Conservation (phyloP, 164 flowering plant genomes). For the Santalum album region DNA sequence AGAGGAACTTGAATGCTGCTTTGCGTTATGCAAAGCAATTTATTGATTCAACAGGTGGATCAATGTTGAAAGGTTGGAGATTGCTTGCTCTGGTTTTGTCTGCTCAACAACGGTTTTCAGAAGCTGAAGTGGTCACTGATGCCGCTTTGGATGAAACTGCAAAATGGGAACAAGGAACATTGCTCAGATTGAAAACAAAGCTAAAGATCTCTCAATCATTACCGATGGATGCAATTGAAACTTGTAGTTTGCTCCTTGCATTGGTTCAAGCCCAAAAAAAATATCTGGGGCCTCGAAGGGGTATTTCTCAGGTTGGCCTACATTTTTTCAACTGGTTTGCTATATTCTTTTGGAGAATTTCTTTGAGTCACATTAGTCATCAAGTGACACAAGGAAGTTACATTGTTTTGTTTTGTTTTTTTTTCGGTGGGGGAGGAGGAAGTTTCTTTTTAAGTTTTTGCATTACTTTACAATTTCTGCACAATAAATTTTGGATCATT, state of each 20-base stretch:
- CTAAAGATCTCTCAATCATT: slow-evolving; percentile 58
- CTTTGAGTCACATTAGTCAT: background rate
- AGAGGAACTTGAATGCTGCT: slow-evolving; percentile 64
- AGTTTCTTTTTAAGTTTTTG: background rate
- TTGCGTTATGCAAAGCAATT: slow-evolving; percentile 68
- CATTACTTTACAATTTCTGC: background rate
- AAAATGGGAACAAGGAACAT: slow-evolving; percentile 96
- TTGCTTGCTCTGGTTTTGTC: slow-evolving; percentile 82
- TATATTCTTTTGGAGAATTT: background rate
- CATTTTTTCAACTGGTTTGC: background rate
- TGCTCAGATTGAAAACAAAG: slow-evolving; percentile 85
- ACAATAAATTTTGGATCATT: background rate
- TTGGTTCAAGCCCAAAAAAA: slow-evolving; percentile 88
- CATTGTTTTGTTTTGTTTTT: too few species aligned
- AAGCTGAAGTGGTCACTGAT: slow-evolving; percentile 79
- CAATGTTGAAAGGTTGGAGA: slow-evolving; percentile 81
- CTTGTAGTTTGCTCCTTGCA: slow-evolving; percentile 79
- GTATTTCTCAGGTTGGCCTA: slow-evolving; percentile 46
- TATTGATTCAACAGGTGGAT: slow-evolving; percentile 85
- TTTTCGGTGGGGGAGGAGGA: too few species aligned
- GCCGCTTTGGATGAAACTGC: slow-evolving; percentile 95
- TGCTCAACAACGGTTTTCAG: slow-evolving; percentile 75
- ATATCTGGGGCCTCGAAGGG: slow-evolving; percentile 50
- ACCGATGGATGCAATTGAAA: slow-evolving; percentile 81
- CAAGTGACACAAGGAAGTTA: background rate